Evolutionary conservation across 208 protist genomes (phyloP).

Genomic region (Naegleria lovaniensis): DNA sequence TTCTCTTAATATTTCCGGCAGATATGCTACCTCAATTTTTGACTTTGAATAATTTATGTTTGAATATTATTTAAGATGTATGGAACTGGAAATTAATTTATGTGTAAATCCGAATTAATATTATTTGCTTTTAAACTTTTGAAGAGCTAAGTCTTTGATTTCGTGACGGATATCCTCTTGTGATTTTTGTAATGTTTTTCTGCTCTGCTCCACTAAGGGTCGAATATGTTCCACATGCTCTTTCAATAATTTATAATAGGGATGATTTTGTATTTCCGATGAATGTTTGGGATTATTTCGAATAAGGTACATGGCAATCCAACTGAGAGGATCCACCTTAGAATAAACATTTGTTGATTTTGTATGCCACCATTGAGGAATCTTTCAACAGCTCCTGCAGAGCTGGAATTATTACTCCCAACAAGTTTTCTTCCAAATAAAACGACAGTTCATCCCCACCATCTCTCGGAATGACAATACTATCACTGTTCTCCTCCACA

Average conservation of each 20-base stretch:
- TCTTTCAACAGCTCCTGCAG: background rate
- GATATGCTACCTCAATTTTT: background rate
- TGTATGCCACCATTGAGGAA: background rate
- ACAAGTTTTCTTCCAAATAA: slow-evolving; percentile 18
- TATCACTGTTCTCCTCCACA: background rate
- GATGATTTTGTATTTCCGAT: background rate
- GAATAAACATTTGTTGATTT: background rate
- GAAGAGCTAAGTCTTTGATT: background rate
- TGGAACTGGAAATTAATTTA: too few relatives aligned
- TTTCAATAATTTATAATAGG: slow-evolving; percentile 10
- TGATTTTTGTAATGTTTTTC: background rate
- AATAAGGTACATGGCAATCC: slow-evolving; percentile 7
- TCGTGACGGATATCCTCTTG: background rate
- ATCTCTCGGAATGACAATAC: background rate
- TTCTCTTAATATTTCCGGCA: background rate
- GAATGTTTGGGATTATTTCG: slow-evolving; percentile 26
- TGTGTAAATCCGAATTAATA: too few relatives aligned
- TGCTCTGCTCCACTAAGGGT: background rate
- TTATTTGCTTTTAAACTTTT: background rate
- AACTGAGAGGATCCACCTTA: slow-evolving; percentile 7
- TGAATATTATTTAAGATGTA: too few relatives aligned
- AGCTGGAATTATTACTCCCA: background rate
- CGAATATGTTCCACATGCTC: background rate
- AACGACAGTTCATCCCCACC: background rate
- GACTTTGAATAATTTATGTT: background rate